These are phyloP conservation scores for Xylaria castorea DNA, from an alignment of 495 filamentous ascomycete genomes.

Conservation along the genomic window DNA sequence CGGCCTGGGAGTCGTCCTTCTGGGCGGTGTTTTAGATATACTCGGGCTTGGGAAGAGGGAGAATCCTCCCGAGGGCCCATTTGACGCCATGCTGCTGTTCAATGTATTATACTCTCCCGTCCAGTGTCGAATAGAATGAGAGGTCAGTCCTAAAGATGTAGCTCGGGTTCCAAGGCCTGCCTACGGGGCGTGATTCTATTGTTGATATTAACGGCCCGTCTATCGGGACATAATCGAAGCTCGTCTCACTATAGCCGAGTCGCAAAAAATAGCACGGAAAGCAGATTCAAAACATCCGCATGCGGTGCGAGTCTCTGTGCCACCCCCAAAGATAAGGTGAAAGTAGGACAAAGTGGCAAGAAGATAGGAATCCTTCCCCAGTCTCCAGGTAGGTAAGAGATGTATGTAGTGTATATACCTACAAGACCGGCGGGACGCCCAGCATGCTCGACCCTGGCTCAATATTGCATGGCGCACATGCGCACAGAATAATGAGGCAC, in stretches of 20 bases:
- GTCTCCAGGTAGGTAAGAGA: conserved; percentile 26
- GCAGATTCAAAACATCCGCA: conserved; percentile 1
- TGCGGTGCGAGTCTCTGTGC: background rate
- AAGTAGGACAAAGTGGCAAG: conserved; percentile 24
- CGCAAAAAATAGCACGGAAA: conserved; percentile 13
- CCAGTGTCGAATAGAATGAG: conserved; percentile 4
- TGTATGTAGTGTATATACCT: conserved; percentile 34
- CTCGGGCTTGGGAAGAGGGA: conserved; percentile 59
- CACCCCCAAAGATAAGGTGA: conserved; percentile 7
- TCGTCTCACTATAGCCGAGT: conserved; percentile 18
- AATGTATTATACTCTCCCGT: conserved; percentile 24
- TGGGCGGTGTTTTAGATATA: conserved; percentile 38
- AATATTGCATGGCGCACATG: conserved; percentile 18
- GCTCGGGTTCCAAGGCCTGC: background rate
- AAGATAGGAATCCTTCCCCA: conserved; percentile 32
- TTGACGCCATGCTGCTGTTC: conserved; percentile 42
- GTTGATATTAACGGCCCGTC: conserved; percentile 25
- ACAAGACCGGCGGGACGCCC: conserved; percentile 15
- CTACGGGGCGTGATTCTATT: conserved; percentile 2
- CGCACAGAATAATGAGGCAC: conserved; percentile 29
- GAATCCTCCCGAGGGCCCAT: conserved; percentile 51
- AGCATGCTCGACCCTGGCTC: conserved; percentile 10
- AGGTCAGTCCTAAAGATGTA: conserved; percentile 12
- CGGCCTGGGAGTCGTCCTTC: conserved; percentile 47
- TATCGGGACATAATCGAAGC: conserved; percentile 28